These are phyloP conservation scores for Colletotrichum gigasporum DNA, from an alignment of 2,329 filamentous ascomycete genomes.

Conservation along the genomic window DNA sequence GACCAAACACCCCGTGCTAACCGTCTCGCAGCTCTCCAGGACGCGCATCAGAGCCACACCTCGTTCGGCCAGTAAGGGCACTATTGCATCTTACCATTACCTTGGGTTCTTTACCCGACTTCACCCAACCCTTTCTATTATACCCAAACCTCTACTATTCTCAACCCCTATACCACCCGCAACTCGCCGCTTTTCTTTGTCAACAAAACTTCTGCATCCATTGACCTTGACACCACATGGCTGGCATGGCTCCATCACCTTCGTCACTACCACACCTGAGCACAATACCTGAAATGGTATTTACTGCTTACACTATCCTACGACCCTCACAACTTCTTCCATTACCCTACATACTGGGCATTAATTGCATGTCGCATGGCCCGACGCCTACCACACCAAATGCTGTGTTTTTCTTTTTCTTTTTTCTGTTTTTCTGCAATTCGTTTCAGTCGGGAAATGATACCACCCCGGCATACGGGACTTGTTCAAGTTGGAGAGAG, in stretches of 20 bases:
- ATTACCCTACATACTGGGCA: background rate
- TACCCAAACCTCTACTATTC: slow-evolving; percentile 14
- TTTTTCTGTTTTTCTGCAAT: slow-evolving; percentile 15
- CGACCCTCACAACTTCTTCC: background rate
- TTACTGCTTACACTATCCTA: background rate
- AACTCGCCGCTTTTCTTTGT: slow-evolving; percentile 29
- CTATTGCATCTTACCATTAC: background rate
- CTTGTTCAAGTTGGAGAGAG: slow-evolving; percentile 20
- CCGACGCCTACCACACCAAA: slow-evolving; percentile 7
- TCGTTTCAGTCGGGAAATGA: slow-evolving; percentile 34
- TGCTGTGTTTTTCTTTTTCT: slow-evolving; percentile 2
- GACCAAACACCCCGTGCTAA: slow-evolving; percentile 36
- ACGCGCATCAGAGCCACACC: slow-evolving; percentile 49
- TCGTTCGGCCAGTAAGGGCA: slow-evolving; percentile 41
- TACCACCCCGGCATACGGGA: slow-evolving; percentile 29
- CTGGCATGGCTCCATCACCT: slow-evolving; percentile 4
- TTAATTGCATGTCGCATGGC: slow-evolving; percentile 24
- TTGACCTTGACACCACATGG: background rate
- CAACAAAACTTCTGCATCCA: slow-evolving; percentile 18
- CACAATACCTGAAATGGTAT: background rate
- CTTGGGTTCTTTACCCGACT: background rate
- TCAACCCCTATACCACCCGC: background rate
- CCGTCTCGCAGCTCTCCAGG: slow-evolving; percentile 49
- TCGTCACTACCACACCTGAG: background rate
- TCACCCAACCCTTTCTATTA: slow-evolving; percentile 23